phyloP scores from a whole-genome alignment of 306 rosid genomes.

The Cucumis hystrix region DNA sequence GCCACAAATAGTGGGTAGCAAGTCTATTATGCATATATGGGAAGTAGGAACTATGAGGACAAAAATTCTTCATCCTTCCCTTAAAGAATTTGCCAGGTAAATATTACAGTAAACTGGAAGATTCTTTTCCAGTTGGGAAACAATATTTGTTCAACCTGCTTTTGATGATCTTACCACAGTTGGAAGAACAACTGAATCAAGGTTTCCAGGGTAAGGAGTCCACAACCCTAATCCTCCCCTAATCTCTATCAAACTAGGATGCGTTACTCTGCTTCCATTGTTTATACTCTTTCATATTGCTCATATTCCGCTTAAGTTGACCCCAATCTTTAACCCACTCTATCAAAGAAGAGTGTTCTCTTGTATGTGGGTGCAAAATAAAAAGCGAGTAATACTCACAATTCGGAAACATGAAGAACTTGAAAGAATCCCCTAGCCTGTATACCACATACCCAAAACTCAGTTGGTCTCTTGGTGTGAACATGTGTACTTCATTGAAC shows the following conservation, averaged over 20 bases:
- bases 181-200: conserved; percentile 57
- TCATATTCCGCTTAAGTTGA: conserved; percentile 42
- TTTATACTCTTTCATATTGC: conserved; percentile 35
- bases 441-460: conserved; percentile 87
- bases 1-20: no score
- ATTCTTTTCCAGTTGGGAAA: conserved; percentile 1
- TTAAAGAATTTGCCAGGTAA: background rate
- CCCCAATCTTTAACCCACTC: conserved; percentile 83
- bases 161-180: conserved; percentile 63
- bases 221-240: conserved; percentile 90
- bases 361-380: conserved; percentile 90
- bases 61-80: background rate
- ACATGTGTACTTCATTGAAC: conserved; percentile 94
- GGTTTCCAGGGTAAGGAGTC: conserved; percentile 80
- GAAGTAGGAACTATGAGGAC: background rate
- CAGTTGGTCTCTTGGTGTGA: conserved; percentile 97
- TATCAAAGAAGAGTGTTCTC: conserved; percentile 96
- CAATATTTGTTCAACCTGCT: conserved; percentile 58
- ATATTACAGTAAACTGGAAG: background rate
- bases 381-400: conserved; percentile 91
- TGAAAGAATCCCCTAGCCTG: conserved; percentile 56
- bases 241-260: conserved; percentile 53
- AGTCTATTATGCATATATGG: no score
- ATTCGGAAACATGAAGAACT: conserved; percentile 83
- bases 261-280: conserved; percentile 31